A percentile compares a stretch with the other conserved stretches of the same genome.
Evolutionary conservation across 495 filamentous ascomycete genomes (phyloP).

Genomic region (Neurospora discreta): DNA sequence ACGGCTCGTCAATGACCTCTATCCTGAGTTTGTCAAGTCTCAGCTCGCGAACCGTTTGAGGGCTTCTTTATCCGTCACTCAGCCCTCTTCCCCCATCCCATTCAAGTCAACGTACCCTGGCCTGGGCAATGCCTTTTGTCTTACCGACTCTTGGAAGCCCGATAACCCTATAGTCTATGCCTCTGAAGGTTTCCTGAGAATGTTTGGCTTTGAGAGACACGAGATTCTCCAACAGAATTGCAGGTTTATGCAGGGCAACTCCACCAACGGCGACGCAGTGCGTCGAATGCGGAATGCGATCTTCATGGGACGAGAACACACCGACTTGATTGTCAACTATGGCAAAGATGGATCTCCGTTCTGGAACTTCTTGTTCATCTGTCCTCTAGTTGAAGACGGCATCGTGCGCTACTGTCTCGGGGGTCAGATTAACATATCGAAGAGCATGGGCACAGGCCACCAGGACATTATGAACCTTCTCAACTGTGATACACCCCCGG

Average conservation of each 20-base stretch:
- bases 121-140: conserved; percentile 25
- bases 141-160: conserved; percentile 17
- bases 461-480: conserved; percentile 41
- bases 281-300: conserved; percentile 33
- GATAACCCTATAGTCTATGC: conserved; percentile 43
- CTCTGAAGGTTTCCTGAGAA: conserved; percentile 39
- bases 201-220: conserved; percentile 35
- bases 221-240: conserved; percentile 41
- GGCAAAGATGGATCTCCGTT: conserved; percentile 42
- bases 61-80: conserved; percentile 11
- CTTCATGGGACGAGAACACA: conserved; percentile 29
- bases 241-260: conserved; percentile 38
- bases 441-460: conserved; percentile 32
- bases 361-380: conserved; percentile 44
- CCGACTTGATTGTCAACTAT: conserved; percentile 43
- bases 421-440: conserved; percentile 46
- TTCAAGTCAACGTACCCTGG: conserved; percentile 20
- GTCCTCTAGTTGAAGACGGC: conserved; percentile 37
- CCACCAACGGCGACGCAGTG: conserved; percentile 31
- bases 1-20: conserved; percentile 32
- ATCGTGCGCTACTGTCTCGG: conserved; percentile 39
- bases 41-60: conserved; percentile 20
- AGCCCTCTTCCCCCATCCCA: neutral
- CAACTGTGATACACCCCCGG: conserved; percentile 11
- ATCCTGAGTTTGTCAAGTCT: conserved; percentile 37